Conservation (phyloP, 768 basidiomycete species). For the Leccinum variicolor region DNA sequence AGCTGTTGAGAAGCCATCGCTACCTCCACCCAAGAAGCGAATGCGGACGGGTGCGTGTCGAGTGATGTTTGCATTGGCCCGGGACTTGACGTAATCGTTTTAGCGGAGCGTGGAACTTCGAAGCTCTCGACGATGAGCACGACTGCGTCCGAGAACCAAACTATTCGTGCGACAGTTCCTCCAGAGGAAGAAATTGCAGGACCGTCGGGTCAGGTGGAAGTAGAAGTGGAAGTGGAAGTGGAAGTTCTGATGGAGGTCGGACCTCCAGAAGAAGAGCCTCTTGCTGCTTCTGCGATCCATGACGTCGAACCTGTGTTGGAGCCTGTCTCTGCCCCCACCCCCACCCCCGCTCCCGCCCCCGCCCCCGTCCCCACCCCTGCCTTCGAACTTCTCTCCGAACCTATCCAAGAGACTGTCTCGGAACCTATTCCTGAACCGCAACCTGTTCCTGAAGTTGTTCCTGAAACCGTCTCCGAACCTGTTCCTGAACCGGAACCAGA, state of each 20-base stretch:
- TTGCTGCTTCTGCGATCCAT: not conserved
- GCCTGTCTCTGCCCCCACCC: not conserved
- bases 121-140: constrained; percentile 47
- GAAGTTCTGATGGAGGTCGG: constrained; percentile 18
- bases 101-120: constrained; percentile 37
- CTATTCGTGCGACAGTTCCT: constrained; percentile 24
- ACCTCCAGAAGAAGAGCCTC: constrained; percentile 4
- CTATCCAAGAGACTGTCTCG: not conserved
- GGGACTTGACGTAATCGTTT: not conserved
- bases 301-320: constrained; percentile 1
- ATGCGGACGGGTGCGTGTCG: constrained; percentile 40
- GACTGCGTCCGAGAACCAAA: constrained; percentile 45
- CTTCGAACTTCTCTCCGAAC: not conserved
- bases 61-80: not conserved
- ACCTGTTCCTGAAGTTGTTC: not conserved
- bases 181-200: constrained; percentile 23
- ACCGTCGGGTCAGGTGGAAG: constrained; percentile 22
- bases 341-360: not conserved
- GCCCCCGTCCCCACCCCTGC: not conserved
- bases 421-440: not conserved
- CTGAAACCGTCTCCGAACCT: not conserved
- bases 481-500: not conserved
- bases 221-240: constrained; percentile 11
- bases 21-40: constrained; percentile 56
- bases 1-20: constrained; percentile 39